Percentiles rank a stretch among this genome's conserved stretches.
Conservation (phyloP, 2,329 filamentous ascomycete species). For the Fusarium subtropicale region DNA sequence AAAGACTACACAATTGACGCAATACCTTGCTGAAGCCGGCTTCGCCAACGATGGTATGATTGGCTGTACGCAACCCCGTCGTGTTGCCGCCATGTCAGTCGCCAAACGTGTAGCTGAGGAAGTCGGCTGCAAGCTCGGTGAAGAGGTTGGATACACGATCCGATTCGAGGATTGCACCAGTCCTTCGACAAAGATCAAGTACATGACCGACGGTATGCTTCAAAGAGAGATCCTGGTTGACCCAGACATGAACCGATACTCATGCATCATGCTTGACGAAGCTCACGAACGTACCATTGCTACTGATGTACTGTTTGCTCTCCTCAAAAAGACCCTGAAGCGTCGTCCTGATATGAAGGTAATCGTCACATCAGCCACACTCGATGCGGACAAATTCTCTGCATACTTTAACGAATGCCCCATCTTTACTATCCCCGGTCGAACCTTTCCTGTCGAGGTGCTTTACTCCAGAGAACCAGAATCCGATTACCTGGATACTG, state of each 20-base stretch:
- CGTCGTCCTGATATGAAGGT: constrained; percentile 88
- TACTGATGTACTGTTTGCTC: constrained; percentile 92
- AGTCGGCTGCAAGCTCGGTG: constrained; percentile 88
- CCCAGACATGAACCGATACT: constrained; percentile 88
- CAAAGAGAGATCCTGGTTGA: constrained; percentile 95
- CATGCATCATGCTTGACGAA: constrained; percentile 97
- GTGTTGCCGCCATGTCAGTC: constrained; percentile 97
- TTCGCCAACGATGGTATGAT: constrained; percentile 90
- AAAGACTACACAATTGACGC: constrained; percentile 96
- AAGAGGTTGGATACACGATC: constrained; percentile 96
- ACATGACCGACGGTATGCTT: constrained; percentile 99
- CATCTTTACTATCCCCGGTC: constrained; percentile 95
- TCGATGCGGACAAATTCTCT: constrained; percentile 98
- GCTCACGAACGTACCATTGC: constrained; percentile 97
- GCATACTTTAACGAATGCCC: constrained; percentile 96
- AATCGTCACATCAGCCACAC: constrained; percentile 95
- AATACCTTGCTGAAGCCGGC: constrained; percentile 92
- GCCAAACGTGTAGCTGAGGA: constrained; percentile 97
- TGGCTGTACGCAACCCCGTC: constrained; percentile 95
- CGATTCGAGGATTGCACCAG: constrained; percentile 96
- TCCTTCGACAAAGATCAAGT: constrained; percentile 92
- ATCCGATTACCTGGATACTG: constrained; percentile 93
- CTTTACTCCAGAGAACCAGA: constrained; percentile 96
- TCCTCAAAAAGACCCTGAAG: constrained; percentile 93
- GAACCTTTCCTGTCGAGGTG: constrained; percentile 95